Evolutionary conservation across 2,329 filamentous ascomycete genomes (phyloP).

Genomic region (Colletotrichum sidae): DNA sequence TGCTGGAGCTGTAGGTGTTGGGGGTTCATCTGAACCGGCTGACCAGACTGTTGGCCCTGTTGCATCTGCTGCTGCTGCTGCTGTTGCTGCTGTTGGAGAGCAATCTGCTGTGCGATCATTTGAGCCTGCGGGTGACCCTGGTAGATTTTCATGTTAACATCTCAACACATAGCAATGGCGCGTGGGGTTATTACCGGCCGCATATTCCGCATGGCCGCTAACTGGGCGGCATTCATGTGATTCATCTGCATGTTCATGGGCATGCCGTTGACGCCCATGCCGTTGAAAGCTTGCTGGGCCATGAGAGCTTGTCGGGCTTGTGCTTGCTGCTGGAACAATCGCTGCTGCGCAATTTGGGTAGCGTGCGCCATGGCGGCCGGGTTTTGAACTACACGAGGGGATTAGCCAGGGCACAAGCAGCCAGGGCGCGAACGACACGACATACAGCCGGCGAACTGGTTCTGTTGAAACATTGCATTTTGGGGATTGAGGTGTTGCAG

Average conservation of each 20-base stretch:
- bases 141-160: conserved; percentile 5
- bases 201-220: conserved; percentile 61
- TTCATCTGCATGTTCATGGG: conserved; percentile 64
- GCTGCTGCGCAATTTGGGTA: conserved; percentile 63
- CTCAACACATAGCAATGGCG: not conserved
- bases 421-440: not conserved
- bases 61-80: conserved; percentile 54
- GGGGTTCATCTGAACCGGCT: conserved; percentile 60
- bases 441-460: conserved; percentile 49
- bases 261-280: conserved; percentile 59
- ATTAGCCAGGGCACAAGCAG: conserved; percentile 7
- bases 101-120: conserved; percentile 61
- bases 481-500: conserved; percentile 78
- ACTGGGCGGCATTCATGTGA: conserved; percentile 62
- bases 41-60: conserved; percentile 56
- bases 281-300: conserved; percentile 63
- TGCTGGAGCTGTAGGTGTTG: conserved; percentile 61
- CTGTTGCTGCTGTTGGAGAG: conserved; percentile 53
- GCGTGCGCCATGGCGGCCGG: conserved; percentile 53
- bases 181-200: conserved; percentile 52
- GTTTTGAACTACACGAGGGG: conserved; percentile 46
- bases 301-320: conserved; percentile 64
- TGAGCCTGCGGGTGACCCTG: conserved; percentile 43
- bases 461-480: conserved; percentile 68
- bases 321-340: conserved; percentile 67